Conservation (phyloP, 2,329 filamentous ascomycete genomes). For the Bimuria novae-zelandiae region DNA sequence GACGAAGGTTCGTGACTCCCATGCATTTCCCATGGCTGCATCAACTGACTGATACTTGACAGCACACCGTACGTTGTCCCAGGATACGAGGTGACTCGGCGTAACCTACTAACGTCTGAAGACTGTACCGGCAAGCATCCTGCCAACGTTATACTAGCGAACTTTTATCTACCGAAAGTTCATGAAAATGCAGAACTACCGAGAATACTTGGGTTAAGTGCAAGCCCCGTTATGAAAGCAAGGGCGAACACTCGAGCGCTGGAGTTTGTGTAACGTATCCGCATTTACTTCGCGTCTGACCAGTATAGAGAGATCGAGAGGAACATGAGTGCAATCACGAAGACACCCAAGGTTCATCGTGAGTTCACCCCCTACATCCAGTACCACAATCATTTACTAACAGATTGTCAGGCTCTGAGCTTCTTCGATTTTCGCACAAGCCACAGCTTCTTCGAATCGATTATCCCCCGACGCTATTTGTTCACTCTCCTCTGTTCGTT, state of each 20-base stretch:
- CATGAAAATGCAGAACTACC: conserved; percentile 52
- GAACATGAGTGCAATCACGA: conserved; percentile 71
- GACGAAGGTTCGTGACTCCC: conserved; percentile 68
- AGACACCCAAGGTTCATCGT: conserved; percentile 70
- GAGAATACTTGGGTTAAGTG: conserved; percentile 76
- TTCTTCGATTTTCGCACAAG: conserved; percentile 70
- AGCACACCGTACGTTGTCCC: conserved; percentile 8
- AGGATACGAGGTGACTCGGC: background rate
- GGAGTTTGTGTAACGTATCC: conserved; percentile 45
- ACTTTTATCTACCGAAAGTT: conserved; percentile 66
- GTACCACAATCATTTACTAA: background rate
- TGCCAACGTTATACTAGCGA: conserved; percentile 71
- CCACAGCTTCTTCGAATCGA: conserved; percentile 59
- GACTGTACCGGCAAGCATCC: conserved; percentile 68
- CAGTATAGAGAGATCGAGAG: conserved; percentile 61
- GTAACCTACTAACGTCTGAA: background rate
- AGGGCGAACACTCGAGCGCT: conserved; percentile 56
- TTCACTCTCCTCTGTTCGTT: conserved; percentile 18
- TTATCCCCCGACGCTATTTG: conserved; percentile 25
- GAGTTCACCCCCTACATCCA: background rate
- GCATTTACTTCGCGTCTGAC: conserved; percentile 15
- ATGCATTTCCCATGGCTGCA: background rate
- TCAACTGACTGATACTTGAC: background rate
- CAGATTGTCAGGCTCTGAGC: conserved; percentile 54
- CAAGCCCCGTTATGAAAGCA: conserved; percentile 73